Base-by-base conservation (phyloP, 352 stramenopile species). In the Globisporangium spiculum region DNA sequence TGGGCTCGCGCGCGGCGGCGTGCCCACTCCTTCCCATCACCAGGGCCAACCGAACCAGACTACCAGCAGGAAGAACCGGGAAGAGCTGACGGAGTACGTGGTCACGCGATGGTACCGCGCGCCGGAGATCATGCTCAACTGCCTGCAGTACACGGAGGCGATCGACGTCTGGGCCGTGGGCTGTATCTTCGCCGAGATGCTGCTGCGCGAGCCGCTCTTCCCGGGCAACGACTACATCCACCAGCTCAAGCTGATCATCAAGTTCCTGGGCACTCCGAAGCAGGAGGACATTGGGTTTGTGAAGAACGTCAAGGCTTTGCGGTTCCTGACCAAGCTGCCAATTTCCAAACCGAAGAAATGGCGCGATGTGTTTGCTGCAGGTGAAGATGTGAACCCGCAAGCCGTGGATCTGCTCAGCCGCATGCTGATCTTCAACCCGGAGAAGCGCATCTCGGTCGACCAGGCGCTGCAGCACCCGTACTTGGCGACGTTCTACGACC, bases 111-210 rank as follows among this genome's bases (percentile, higher is more conserved):
- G 54, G 54, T 60, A 60, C 27, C 54, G 54, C 54, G 54, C 54
- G 18, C 54, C 54, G 16, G 54, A 60, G 27, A 93, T 97, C 53
- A 98, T 99, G 95, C 78, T 99, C 38, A 96, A 95, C 26, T 98
- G 91, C 68, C 84, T 98, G 50, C 80, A 98, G 41, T 99, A 99
- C 77, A 96, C 90, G 3, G 90, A 97, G 68, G 87, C 92, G 24
- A 93, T 99, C 65, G 94, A 98, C 71, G 74, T 98, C 18, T 98
- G 94, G 94, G 89, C 86, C 62, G 94, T 98, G 22, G 98, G 97
- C 20, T 99, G 98, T 73, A 99, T 99, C 68, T 98, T 99, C 72
- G 98, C 94, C 18, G 98, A 99, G 80, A 94, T 99, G 69, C 86
- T 99, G 20, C 72, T 91, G 44, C 85, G 97, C 46, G 98, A 99